Percentiles rank a stretch among this genome's conserved stretches.
Conservation (phyloP, 805 yeast species). For the Myxozyma monticola region DNA sequence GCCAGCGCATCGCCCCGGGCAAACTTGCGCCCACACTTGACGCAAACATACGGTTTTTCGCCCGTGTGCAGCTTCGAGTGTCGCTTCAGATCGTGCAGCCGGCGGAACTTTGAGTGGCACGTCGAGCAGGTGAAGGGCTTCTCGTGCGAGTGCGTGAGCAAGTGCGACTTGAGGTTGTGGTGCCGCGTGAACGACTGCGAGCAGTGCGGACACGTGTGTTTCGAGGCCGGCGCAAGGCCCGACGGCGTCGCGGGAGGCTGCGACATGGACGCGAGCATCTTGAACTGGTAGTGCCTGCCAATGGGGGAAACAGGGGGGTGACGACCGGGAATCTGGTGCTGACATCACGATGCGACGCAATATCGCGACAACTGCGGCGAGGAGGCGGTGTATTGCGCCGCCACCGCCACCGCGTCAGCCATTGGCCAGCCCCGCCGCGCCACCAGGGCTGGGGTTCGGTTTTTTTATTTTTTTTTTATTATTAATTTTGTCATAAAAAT, state of each 20-base stretch:
- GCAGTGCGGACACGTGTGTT: conserved; percentile 54
- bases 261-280: conserved; percentile 12
- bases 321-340: too few relatives aligned
- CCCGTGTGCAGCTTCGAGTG: conserved; percentile 77
- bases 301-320: neutral
- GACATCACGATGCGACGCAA: too few relatives aligned
- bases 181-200: conserved; percentile 65
- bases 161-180: conserved; percentile 73
- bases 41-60: conserved; percentile 56
- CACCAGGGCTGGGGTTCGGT: too few relatives aligned
- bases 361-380: too few relatives aligned
- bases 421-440: too few relatives aligned
- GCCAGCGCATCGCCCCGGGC: conserved; percentile 73
- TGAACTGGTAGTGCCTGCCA: too few relatives aligned
- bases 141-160: conserved; percentile 62
- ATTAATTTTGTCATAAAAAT: too few relatives aligned
- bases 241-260: conserved; percentile 11
- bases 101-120: conserved; percentile 63
- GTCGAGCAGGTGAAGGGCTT: conserved; percentile 64
- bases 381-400: too few relatives aligned
- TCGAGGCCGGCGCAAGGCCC: conserved; percentile 7
- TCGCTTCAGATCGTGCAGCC: conserved; percentile 74
- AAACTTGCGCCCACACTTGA: conserved; percentile 24
- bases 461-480: too few relatives aligned
- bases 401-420: too few relatives aligned